Evolutionary conservation across 371 early-diverging fungal genomes (phyloP).

Genomic region (Zopfochytrium polystomum): DNA sequence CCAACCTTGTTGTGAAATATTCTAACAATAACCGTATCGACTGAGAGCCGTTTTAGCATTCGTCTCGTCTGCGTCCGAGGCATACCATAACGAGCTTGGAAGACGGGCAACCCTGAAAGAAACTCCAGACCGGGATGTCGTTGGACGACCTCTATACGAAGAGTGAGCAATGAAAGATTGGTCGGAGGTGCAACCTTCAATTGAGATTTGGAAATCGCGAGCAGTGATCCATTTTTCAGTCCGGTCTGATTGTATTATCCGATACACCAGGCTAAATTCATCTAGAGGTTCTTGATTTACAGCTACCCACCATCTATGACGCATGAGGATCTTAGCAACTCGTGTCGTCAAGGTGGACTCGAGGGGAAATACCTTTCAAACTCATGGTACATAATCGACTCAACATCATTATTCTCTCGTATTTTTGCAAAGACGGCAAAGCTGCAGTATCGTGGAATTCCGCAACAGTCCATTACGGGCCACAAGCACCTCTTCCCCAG

Average conservation of each 20-base stretch:
- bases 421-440: slow-evolving; percentile 57
- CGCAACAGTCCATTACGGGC: slow-evolving; percentile 54
- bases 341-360: no score
- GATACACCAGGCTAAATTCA: slow-evolving; percentile 42
- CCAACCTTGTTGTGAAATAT: slow-evolving; percentile 74
- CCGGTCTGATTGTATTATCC: slow-evolving; percentile 53
- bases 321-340: background rate
- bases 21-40: slow-evolving; percentile 79
- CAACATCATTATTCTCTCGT: slow-evolving; percentile 6
- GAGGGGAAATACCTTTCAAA: slow-evolving; percentile 2
- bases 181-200: no score
- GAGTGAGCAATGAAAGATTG: no score
- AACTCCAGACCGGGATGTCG: slow-evolving; percentile 86
- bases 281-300: slow-evolving; percentile 39
- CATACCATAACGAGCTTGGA: slow-evolving; percentile 79
- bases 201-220: no score
- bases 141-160: slow-evolving; percentile 55
- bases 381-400: slow-evolving; percentile 6
- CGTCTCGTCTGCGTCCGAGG: no score
- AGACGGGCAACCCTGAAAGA: slow-evolving; percentile 67
- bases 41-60: no score
- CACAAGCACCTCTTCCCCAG: slow-evolving; percentile 18
- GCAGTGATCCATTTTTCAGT: no score
- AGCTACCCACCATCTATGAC: slow-evolving; percentile 43
- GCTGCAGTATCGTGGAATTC: slow-evolving; percentile 62